Base-by-base conservation (phyloP, 768 basidiomycete genomes). In the Trametes cubensis region DNA sequence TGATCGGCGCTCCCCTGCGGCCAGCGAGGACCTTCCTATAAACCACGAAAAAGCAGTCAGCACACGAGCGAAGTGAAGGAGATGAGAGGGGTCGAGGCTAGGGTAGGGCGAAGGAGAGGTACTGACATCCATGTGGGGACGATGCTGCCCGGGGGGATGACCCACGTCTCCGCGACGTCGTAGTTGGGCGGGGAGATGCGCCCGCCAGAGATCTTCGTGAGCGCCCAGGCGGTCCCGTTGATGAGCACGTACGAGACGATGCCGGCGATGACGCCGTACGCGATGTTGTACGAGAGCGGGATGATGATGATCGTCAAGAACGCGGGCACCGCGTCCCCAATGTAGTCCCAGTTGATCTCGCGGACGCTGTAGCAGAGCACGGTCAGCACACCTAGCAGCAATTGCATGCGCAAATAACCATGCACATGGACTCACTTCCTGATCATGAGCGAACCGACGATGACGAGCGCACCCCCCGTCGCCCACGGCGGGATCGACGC, bases 371-470 rank as follows among this genome's bases (percentile, higher is more conserved):
- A 56, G 11, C 28, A 30, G 1, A n/a, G 7, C 3, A 47, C 25
- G 0, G 17, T 5, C 40, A 5, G 17, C 39, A 28, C 28, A 28
- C 28, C 4, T 28, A 28, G 28, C 28, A 28, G 28, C 28, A 28
- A 7, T 7, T 3, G 28, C n/a, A n/a, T n/a, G n/a, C 18, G 14
- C 53, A 41, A 53, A 34, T 10, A 21, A n/a, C 21, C 55, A 23
- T 0, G 50, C 18, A 58, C 40, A 21, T 11, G 8, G 14, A 76
- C 82, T 21, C 63, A 86, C 85, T 92, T 93, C 70, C 89, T 83
- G 73, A 92, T 90, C 92, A 94, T 94, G 68, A 93, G 79, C 17
- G 88, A 89, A n/a, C 92, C 92, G 13, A 92, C 92, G 57, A 95
- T 88, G 45, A 91, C 84, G 39, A 95, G 78, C 0, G 92, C 91